These are phyloP conservation scores for Ceratobasidium sp. DNA, from an alignment of 1,284 basidiomycete genomes.

Conservation along the genomic window DNA sequence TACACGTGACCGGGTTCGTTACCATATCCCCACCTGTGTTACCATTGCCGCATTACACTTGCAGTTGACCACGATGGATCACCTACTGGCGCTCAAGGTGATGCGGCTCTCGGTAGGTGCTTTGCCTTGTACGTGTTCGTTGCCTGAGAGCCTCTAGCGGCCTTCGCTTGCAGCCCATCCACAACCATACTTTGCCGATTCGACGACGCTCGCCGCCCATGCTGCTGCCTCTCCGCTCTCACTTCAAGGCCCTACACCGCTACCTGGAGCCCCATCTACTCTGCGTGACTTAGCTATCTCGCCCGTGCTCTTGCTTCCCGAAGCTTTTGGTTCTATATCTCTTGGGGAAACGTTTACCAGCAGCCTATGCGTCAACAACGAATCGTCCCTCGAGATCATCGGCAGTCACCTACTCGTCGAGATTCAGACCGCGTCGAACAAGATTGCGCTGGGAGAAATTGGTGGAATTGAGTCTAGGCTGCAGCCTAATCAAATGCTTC, in stretches of 20 bases:
- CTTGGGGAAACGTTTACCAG: slow-evolving; percentile 85
- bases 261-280: slow-evolving; percentile 81
- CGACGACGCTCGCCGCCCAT: slow-evolving; percentile 80
- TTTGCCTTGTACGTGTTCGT: slow-evolving; percentile 24
- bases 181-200: slow-evolving; percentile 87
- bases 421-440: slow-evolving; percentile 81
- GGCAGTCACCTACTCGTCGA: slow-evolving; percentile 70
- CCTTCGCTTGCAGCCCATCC: slow-evolving; percentile 80
- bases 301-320: slow-evolving; percentile 78
- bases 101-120: slow-evolving; percentile 82
- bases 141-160: slow-evolving; percentile 62
- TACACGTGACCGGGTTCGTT: slow-evolving; percentile 14
- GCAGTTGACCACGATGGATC: slow-evolving; percentile 60
- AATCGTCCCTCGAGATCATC: slow-evolving; percentile 60
- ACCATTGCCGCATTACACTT: not conserved
- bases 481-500: slow-evolving; percentile 65
- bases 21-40: not conserved
- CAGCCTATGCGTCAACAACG: slow-evolving; percentile 83
- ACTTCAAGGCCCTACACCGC: slow-evolving; percentile 72
- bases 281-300: slow-evolving; percentile 79
- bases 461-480: slow-evolving; percentile 67
- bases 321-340: slow-evolving; percentile 83
- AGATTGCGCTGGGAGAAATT: slow-evolving; percentile 72
- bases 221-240: slow-evolving; percentile 83
- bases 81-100: slow-evolving; percentile 80